Percentiles rank a stretch among this genome's conserved stretches.
Conservation (phyloP, 2,329 filamentous ascomycete genomes). For the Lizonia empirigonia region DNA sequence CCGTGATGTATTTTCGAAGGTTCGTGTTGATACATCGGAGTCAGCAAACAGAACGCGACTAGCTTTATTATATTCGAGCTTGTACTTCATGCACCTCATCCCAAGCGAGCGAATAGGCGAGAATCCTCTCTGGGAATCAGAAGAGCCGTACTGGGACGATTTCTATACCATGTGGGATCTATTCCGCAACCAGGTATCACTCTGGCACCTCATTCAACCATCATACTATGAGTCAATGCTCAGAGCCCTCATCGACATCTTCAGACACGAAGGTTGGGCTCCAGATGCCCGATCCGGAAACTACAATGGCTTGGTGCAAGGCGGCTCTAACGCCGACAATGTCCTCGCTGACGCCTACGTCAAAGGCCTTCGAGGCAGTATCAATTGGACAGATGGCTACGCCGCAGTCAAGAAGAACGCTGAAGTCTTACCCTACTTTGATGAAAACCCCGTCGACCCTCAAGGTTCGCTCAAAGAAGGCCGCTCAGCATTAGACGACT, state of each 20-base stretch:
- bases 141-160: conserved; percentile 71
- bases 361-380: conserved; percentile 64
- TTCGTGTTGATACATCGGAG: conserved; percentile 46
- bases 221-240: conserved; percentile 68
- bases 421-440: conserved; percentile 56
- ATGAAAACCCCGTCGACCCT: conserved; percentile 43
- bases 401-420: conserved; percentile 74
- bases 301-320: conserved; percentile 61
- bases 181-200: conserved; percentile 59
- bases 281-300: conserved; percentile 67
- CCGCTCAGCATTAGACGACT: conserved; percentile 51
- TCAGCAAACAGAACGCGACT: conserved; percentile 40
- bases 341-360: conserved; percentile 70
- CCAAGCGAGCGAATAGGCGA: conserved; percentile 58
- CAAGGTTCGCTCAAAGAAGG: conserved; percentile 51
- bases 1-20: conserved; percentile 62
- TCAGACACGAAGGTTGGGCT: conserved; percentile 66
- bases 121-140: conserved; percentile 70
- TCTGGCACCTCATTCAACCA: conserved; percentile 68
- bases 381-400: conserved; percentile 75
- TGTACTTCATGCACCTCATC: conserved; percentile 48
- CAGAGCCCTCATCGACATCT: conserved; percentile 70
- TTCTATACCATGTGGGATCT: conserved; percentile 78
- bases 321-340: conserved; percentile 46
- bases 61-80: conserved; percentile 41